phyloP scores from a whole-genome alignment of 768 basidiomycete genomes.

The Multifurca ochricompacta region DNA sequence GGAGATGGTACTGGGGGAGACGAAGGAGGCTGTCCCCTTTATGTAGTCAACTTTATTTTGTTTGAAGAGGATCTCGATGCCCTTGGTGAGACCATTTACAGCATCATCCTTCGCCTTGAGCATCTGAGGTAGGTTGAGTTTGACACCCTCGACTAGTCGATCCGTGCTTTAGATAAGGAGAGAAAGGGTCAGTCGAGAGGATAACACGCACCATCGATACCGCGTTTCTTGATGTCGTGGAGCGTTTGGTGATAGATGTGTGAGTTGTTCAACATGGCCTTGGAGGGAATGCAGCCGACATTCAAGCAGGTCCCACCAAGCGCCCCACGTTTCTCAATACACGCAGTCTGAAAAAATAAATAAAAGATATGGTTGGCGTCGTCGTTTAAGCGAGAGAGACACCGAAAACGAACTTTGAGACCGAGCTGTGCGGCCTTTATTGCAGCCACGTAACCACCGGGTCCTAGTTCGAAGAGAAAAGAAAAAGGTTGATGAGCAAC shows the following conservation, averaged over 20 bases:
- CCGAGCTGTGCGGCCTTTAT: constrained; percentile 99
- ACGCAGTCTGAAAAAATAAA: constrained; percentile 66
- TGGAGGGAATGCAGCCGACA: constrained; percentile 98
- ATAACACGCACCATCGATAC: constrained; percentile 73
- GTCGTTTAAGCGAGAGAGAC: not conserved
- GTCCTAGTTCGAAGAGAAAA: constrained; percentile 67
- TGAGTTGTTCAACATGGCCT: constrained; percentile 99
- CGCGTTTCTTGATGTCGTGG: constrained; percentile 83
- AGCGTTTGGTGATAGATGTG: constrained; percentile 92
- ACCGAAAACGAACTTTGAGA: constrained; percentile 52
- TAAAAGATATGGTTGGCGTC: no score
- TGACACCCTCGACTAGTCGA: constrained; percentile 53
- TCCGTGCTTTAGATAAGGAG: not conserved
- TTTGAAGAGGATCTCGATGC: constrained; percentile 89
- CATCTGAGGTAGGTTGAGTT: constrained; percentile 87
- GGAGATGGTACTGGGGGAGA: constrained; percentile 62
- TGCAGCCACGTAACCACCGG: constrained; percentile 95
- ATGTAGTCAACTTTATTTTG: constrained; percentile 98
- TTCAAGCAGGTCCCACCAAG: constrained; percentile 98
- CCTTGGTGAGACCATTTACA: constrained; percentile 81
- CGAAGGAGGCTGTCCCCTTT: constrained; percentile 89
- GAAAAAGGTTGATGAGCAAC: not conserved
- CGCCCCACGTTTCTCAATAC: constrained; percentile 92
- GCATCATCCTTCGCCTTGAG: constrained; percentile 84
- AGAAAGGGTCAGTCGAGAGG: not conserved